Base-by-base conservation (phyloP, 2,329 filamentous ascomycete genomes). In the Colletotrichum camelliae region DNA sequence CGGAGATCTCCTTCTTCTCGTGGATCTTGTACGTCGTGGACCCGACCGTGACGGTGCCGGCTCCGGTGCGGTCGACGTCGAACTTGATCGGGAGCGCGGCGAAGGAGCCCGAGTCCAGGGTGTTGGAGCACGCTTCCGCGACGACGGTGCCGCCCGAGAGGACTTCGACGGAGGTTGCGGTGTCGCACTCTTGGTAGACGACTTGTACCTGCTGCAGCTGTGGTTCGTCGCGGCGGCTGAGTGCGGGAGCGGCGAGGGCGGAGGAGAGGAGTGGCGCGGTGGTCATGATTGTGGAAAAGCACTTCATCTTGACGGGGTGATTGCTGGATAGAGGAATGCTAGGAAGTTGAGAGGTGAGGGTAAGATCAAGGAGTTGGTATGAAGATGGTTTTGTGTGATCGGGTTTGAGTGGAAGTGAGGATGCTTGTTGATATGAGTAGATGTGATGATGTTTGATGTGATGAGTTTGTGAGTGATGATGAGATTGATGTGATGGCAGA, bases 281-380 rank as follows among this genome's bases (percentile, higher is more conserved):
- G n/a, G 43, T 48, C n/a, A 48, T 10, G 5, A 48, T 12, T 48
- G 43, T 10, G 18, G n/a, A 13, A 15, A 48, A 2, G 43, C 1
- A 48, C 9, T 48, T 48, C 43, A 48, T 48, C 5, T 21, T 48
- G 39, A 35, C 2, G 4, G 33, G 5, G 12, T 35, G 33, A 6
- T 35, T 35, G 12, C 1, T 2, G 10, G 12, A 35, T 7, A 5
- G 12, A 35, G 13, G 7, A 13, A 13, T 4, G 33, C 18, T n/a
- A 3, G 8, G 18, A 2, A 43, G 4, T n/a, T 3, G 2, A n/a
- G 9, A 21, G 12, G 18, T 5, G 10, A 13, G 9, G 43, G 5
- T 7, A 7, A 13, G 9, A 21, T 4, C 1, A 2, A 21, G 1
- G 0, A 48, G 43, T 12, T 48, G 43, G 5, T 21, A 2, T 48